A percentile compares a stretch with the other conserved stretches of the same genome.
phyloP scores from a whole-genome alignment of 306 rosid genomes.

The Lathyrus oleraceus region DNA sequence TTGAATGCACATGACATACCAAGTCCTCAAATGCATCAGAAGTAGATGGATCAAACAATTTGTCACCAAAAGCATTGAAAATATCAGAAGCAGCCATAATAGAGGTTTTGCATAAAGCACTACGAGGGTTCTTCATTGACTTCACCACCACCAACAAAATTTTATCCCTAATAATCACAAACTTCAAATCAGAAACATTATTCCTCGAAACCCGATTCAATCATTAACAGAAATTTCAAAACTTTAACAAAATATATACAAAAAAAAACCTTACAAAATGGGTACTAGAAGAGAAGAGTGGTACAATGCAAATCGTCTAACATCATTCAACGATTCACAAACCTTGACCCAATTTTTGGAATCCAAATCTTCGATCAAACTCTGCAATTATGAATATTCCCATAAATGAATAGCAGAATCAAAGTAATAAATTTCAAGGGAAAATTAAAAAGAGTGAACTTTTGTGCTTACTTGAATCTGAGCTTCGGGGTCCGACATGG shows the following conservation, averaged over 20 bases:
- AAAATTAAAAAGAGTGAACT: background rate
- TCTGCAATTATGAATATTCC: constrained; percentile 39
- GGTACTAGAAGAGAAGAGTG: constrained; percentile 65
- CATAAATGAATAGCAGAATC: background rate
- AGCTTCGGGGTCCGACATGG: constrained; percentile 66
- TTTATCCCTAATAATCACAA: constrained; percentile 54
- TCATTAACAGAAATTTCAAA: background rate
- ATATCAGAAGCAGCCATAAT: constrained; percentile 87
- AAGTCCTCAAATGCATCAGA: constrained; percentile 70
- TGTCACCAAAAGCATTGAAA: constrained; percentile 74
- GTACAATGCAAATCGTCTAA: constrained; percentile 67
- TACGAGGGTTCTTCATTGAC: constrained; percentile 91
- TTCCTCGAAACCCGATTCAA: constrained; percentile 23
- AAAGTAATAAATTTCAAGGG: background rate
- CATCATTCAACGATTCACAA: constrained; percentile 71
- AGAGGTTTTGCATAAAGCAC: constrained; percentile 92
- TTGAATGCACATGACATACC: constrained; percentile 49
- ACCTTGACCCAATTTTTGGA: constrained; percentile 81
- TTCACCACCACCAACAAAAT: constrained; percentile 64
- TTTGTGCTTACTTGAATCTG: constrained; percentile 53
- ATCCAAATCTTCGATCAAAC: constrained; percentile 60
- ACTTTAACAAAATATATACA: background rate
- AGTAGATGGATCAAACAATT: constrained; percentile 55
- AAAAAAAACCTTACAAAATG: constrained; percentile 40
- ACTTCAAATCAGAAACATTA: constrained; percentile 1